Evolutionary conservation across 257 asterid species (phyloP).

Genomic region (Fraxinus pennsylvanica): DNA sequence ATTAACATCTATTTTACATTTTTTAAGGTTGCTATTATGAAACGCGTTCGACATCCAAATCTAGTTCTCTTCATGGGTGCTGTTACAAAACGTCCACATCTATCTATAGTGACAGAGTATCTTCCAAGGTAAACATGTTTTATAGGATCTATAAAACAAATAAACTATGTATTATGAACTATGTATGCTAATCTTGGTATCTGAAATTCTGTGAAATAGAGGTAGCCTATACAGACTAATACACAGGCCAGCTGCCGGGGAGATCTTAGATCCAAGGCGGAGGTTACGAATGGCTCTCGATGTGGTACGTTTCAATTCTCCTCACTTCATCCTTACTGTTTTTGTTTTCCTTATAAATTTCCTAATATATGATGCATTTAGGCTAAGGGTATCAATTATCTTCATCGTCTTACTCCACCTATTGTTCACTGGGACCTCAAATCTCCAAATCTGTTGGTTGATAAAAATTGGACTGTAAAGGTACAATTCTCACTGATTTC

Average conservation of each 20-base stretch:
- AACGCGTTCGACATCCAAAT: constrained; percentile 97
- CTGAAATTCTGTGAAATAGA: constrained; percentile 41
- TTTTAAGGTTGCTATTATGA: constrained; percentile 92
- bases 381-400: constrained; percentile 95
- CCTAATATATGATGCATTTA: constrained; percentile 27
- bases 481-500: constrained; percentile 33
- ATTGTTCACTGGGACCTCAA: constrained; percentile 91
- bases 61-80: constrained; percentile 99
- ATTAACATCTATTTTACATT: constrained; percentile 7
- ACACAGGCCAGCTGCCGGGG: constrained; percentile 89
- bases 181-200: constrained; percentile 19
- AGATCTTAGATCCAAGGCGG: constrained; percentile 73
- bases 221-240: constrained; percentile 91
- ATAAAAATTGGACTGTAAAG: constrained; percentile 89
- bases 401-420: constrained; percentile 78
- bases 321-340: constrained; percentile 6
- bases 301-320: constrained; percentile 62
- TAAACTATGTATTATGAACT: neutral
- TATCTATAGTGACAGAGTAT: constrained; percentile 95
- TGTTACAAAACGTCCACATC: constrained; percentile 85
- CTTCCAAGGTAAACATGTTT: constrained; percentile 65
- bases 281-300: constrained; percentile 89
- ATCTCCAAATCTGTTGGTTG: constrained; percentile 90
- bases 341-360: neutral
- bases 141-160: neutral